phyloP scores from a whole-genome alignment of 2,329 filamentous ascomycete genomes.

The Aureobasidium sp. region DNA sequence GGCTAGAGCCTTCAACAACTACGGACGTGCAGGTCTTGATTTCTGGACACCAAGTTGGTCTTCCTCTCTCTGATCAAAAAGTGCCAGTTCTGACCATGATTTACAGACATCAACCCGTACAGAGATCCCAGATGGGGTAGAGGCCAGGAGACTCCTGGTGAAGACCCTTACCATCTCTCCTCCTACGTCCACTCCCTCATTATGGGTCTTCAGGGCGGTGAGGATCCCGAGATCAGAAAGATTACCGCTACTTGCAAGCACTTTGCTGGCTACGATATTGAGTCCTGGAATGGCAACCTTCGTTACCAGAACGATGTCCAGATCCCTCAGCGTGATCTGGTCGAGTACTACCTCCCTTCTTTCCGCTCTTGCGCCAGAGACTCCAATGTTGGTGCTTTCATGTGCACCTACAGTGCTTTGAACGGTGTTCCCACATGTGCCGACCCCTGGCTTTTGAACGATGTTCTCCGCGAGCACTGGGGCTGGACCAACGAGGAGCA shows the following conservation, averaged over 20 bases:
- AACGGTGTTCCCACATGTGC: constrained; percentile 62
- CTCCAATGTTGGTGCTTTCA: constrained; percentile 40
- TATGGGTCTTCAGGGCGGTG: constrained; percentile 28
- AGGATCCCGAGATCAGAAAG: constrained; percentile 29
- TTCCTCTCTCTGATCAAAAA: no score
- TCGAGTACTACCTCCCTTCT: constrained; percentile 61
- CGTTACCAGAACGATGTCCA: constrained; percentile 49
- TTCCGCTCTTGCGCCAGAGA: constrained; percentile 49
- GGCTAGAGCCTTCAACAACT: constrained; percentile 59
- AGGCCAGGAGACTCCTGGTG: constrained; percentile 22
- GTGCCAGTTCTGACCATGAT: neutral
- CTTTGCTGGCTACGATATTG: constrained; percentile 32
- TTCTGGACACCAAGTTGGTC: constrained; percentile 45
- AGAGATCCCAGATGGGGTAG: constrained; percentile 44
- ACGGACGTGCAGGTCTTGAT: constrained; percentile 48
- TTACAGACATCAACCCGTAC: constrained; percentile 53
- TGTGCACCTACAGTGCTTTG: constrained; percentile 57
- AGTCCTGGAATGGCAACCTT: constrained; percentile 28
- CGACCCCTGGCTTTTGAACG: constrained; percentile 54
- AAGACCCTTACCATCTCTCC: constrained; percentile 28
- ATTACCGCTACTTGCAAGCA: constrained; percentile 44
- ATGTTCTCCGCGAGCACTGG: constrained; percentile 59
- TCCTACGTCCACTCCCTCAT: constrained; percentile 31
- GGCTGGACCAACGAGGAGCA: constrained; percentile 55
- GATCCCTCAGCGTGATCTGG: constrained; percentile 55